Evolutionary conservation across 345 rosid species (phyloP).

Genomic region (Garcia nutans): DNA sequence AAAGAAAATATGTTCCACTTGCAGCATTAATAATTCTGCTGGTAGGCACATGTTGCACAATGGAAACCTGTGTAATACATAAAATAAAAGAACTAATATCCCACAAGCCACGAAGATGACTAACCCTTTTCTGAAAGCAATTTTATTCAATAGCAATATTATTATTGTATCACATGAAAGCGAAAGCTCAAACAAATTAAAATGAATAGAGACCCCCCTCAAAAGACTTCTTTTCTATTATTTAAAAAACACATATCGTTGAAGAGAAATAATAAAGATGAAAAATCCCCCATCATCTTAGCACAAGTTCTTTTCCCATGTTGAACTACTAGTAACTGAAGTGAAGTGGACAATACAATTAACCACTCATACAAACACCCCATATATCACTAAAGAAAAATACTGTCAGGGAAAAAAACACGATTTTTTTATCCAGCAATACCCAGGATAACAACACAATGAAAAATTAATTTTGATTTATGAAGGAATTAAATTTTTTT

Average conservation of each 20-base stretch:
- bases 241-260: not conserved
- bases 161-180: constrained; percentile 24
- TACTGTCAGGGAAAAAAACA: not conserved
- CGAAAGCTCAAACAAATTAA: constrained; percentile 17
- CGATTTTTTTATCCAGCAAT: not conserved
- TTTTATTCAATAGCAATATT: constrained; percentile 1
- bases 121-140: constrained; percentile 16
- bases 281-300: not conserved
- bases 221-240: not conserved
- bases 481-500: not conserved
- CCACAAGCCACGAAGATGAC: constrained; percentile 18
- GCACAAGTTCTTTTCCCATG: not conserved
- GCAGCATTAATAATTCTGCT: constrained; percentile 30
- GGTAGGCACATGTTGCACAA: constrained; percentile 27
- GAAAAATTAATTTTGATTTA: not conserved
- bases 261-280: not conserved
- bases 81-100: constrained; percentile 17
- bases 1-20: constrained; percentile 5
- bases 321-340: not conserved
- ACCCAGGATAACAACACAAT: not conserved
- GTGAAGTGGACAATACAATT: constrained; percentile 6
- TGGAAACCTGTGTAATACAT: constrained; percentile 20
- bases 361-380: not conserved
- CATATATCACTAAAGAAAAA: not conserved
- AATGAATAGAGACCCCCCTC: not conserved